These are phyloP conservation scores for Termitomyces heimii DNA, from an alignment of 768 basidiomycete species.

Conservation along the genomic window DNA sequence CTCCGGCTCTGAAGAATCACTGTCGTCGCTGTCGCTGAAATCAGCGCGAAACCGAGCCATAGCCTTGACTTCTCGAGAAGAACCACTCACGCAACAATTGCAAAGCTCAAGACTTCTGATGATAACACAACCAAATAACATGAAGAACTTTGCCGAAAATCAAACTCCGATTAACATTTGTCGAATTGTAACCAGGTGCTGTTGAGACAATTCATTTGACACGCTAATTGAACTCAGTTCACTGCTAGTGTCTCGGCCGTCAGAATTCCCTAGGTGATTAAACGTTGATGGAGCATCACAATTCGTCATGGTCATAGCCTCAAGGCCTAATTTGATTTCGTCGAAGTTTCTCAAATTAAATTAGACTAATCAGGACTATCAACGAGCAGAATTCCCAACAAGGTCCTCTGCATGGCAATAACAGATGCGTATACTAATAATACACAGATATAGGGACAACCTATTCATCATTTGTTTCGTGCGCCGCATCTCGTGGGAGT, in stretches of 20 bases:
- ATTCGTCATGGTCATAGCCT: not conserved
- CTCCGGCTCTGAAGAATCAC: slow-evolving; percentile 23
- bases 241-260: not conserved
- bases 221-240: not conserved
- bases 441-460: not conserved
- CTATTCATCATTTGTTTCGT: not conserved
- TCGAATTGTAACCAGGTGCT: not conserved
- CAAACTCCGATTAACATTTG: too few relatives aligned
- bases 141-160: not conserved
- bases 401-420: not conserved
- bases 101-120: not conserved
- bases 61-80: slow-evolving; percentile 1
- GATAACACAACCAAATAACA: not conserved
- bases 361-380: not conserved
- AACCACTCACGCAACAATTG: not conserved
- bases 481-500: not conserved
- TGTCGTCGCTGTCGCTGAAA: slow-evolving; percentile 50
- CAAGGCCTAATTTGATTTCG: not conserved
- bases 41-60: slow-evolving; percentile 72
- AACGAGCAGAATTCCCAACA: not conserved
- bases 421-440: not conserved
- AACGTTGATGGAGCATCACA: not conserved
- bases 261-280: not conserved
- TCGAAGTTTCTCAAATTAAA: not conserved
- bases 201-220: not conserved